Base-by-base conservation (phyloP, 176 grass and related monocot species). In the Bonia amplexicaulis region DNA sequence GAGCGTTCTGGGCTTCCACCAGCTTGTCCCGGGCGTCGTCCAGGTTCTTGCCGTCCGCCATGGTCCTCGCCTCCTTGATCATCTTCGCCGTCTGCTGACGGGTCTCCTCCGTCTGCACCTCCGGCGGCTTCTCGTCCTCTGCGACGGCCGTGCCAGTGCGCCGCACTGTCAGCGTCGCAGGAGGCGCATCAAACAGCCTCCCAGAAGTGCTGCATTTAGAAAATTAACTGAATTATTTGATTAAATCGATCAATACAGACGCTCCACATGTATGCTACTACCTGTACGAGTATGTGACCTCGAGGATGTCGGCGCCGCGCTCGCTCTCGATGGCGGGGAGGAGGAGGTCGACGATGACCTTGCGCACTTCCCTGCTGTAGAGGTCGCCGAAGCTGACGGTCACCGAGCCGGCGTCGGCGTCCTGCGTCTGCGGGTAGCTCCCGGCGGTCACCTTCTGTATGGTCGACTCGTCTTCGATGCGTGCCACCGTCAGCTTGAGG, bases 381-480 rank as follows among this genome's bases (percentile, higher is more conserved):
- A 86, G 54, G 42, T 60, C 39, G 52, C 74, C 74, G 16, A 86
- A 80, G 27, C 13, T 86, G 66, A 86, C 40, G 44, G 55, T 80
- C 7, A 80, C 9, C 0, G 29, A 2, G 26, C 53, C 27, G 1
- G 15, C 17, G 12, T 13, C 35, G 16, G 10, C 4, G 11, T 61
- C 53, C 1, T 16, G 12, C 12, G 14, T 17, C 44, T 40, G 66
- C 9, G 0, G 46, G 31, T 71, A 72, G 20, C 45, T 47, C 25
- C 84, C 65, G 9, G 65, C 12, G 0, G 17, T 26, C 23, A 85
- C 74, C 52, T 12, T 44, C 8, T 9, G 0, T 22, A 78, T 49
- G 5, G 4, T 60, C 0, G 54, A 55, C 7, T n/a, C 42, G 40
- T 22, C 65, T 61, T 47, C 2, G 12, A 79, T 15, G 8, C 17